phyloP scores from a whole-genome alignment of 2,329 filamentous ascomycete genomes.

The Pezicula rhizophila region DNA sequence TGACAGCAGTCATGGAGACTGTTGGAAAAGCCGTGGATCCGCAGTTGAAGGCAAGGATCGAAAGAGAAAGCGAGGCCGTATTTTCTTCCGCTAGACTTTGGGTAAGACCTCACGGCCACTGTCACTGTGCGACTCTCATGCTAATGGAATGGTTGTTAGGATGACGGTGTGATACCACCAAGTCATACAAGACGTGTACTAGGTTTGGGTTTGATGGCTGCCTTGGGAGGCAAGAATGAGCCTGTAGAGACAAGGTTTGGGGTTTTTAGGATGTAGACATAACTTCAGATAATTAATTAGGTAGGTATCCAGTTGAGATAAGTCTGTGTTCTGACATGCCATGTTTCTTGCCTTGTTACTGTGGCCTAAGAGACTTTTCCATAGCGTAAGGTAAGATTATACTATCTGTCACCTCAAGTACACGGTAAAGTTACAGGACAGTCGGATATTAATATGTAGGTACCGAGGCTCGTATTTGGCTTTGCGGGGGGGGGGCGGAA shows the following conservation, averaged over 20 bases:
- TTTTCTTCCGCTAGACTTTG: slow-evolving; percentile 87
- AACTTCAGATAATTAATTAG: background rate
- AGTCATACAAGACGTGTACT: slow-evolving; percentile 69
- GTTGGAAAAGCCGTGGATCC: slow-evolving; percentile 81
- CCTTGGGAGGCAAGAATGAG: slow-evolving; percentile 61
- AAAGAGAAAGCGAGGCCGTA: slow-evolving; percentile 80
- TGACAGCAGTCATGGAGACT: slow-evolving; percentile 88
- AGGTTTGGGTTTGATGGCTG: slow-evolving; percentile 65
- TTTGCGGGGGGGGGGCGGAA: no score
- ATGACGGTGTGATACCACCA: slow-evolving; percentile 75
- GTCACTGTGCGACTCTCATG: slow-evolving; percentile 2
- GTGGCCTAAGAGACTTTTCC: no score
- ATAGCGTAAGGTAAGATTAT: no score
- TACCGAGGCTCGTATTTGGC: no score
- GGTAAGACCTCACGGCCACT: slow-evolving; percentile 37
- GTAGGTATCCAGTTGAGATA: no score
- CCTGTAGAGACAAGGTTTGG: slow-evolving; percentile 64
- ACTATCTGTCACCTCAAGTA: no score
- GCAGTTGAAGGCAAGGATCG: slow-evolving; percentile 75
- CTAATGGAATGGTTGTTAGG: slow-evolving; percentile 34
- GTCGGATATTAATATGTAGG: no score
- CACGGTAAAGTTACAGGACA: no score
- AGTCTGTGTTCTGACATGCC: no score
- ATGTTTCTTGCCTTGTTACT: no score
- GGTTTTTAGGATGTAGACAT: slow-evolving; percentile 70